phyloP scores from a whole-genome alignment of 23 red algal genomes.

The Gracilaria gracilis region DNA sequence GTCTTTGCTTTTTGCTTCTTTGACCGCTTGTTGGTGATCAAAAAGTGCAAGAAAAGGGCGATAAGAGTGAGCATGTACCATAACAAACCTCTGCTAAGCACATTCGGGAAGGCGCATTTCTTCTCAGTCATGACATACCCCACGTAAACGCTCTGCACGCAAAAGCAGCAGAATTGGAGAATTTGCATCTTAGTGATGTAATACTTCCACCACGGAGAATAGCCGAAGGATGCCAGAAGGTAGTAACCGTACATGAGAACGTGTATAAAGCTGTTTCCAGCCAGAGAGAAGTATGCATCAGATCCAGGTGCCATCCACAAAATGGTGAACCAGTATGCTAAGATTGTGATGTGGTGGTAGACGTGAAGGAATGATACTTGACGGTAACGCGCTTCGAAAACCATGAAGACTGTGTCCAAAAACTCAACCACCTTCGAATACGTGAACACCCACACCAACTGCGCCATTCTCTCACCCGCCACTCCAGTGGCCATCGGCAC shows the following conservation, averaged over 20 bases:
- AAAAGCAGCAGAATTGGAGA: slow-evolving; percentile 76
- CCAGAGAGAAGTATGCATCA: slow-evolving; percentile 86
- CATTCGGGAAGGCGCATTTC: slow-evolving; percentile 69
- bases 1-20: slow-evolving; percentile 54
- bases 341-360: slow-evolving; percentile 84
- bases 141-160: slow-evolving; percentile 79
- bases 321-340: slow-evolving; percentile 84
- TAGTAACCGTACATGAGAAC: slow-evolving; percentile 89
- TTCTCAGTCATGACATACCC: slow-evolving; percentile 68
- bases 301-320: slow-evolving; percentile 76
- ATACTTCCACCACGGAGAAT: slow-evolving; percentile 80
- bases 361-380: slow-evolving; percentile 83
- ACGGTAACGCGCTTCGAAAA: slow-evolving; percentile 79
- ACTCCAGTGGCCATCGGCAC: slow-evolving; percentile 73
- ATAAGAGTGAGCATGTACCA: slow-evolving; percentile 93
- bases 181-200: slow-evolving; percentile 86
- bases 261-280: slow-evolving; percentile 82
- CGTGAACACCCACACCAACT: slow-evolving; percentile 84
- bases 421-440: slow-evolving; percentile 85
- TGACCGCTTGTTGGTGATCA: slow-evolving; percentile 67
- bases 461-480: slow-evolving; percentile 66
- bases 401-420: slow-evolving; percentile 84
- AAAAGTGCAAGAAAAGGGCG: slow-evolving; percentile 83
- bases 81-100: slow-evolving; percentile 66
- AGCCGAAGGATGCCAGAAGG: slow-evolving; percentile 76